Conservation (phyloP, 139 green algal species). For the Chlamydomonas sp. region DNA sequence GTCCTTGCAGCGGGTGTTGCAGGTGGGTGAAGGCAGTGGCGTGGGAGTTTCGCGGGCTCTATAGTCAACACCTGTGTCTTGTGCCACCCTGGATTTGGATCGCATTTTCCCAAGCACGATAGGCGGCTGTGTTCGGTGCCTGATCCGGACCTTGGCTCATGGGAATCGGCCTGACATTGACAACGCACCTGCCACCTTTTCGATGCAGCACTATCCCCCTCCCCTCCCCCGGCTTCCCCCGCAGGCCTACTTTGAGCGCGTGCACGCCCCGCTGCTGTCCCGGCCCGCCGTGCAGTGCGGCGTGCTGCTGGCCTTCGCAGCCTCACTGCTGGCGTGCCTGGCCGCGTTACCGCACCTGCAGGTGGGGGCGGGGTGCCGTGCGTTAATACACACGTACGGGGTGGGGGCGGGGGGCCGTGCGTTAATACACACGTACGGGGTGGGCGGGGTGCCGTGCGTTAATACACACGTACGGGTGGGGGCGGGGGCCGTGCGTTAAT, state of each 20-base stretch:
- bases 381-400: background rate
- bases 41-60: too few species aligned
- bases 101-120: too few species aligned
- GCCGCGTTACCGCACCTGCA: conserved; percentile 3
- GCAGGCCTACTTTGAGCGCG: conserved; percentile 65
- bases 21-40: conserved; percentile 10
- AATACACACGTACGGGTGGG: conserved; percentile 4
- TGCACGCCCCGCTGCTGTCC: conserved; percentile 70
- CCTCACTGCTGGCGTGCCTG: conserved; percentile 4
- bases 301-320: conserved; percentile 65
- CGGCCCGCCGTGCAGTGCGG: conserved; percentile 54
- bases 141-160: too few species aligned
- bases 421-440: background rate
- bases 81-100: too few species aligned
- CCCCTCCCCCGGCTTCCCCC: background rate
- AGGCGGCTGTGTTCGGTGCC: too few species aligned
- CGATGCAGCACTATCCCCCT: background rate
- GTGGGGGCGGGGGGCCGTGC: background rate
- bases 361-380: conserved; percentile 24
- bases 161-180: too few species aligned
- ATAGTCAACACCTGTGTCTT: too few species aligned
- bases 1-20: conserved; percentile 48
- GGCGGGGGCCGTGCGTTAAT: background rate
- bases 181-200: background rate
- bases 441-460: background rate